phyloP scores from a whole-genome alignment of 495 filamentous ascomycete species.

The Cercophora sp. region DNA sequence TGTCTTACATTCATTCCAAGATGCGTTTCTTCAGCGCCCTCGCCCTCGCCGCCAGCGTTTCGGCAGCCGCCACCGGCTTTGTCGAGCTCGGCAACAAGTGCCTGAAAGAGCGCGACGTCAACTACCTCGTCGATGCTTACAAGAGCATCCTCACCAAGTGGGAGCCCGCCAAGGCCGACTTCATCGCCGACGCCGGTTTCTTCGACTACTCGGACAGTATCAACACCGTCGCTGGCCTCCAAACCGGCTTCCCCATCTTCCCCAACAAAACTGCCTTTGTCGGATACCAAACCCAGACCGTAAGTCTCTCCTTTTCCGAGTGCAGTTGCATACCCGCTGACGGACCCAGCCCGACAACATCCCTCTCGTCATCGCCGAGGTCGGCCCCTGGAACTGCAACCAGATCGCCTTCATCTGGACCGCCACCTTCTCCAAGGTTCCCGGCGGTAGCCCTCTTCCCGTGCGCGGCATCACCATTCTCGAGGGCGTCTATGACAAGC shows the following conservation, averaged over 20 bases:
- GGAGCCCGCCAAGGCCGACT: constrained; percentile 23
- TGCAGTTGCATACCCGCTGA: neutral
- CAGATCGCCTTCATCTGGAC: constrained; percentile 27
- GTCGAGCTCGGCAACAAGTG: constrained; percentile 10
- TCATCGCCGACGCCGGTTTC: constrained; percentile 21
- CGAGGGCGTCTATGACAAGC: constrained; percentile 9
- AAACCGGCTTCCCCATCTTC: constrained; percentile 24
- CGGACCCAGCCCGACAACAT: constrained; percentile 22
- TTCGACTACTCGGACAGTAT: constrained; percentile 28
- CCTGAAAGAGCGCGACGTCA: constrained; percentile 13
- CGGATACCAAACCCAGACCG: constrained; percentile 14
- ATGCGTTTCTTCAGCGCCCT: constrained; percentile 16
- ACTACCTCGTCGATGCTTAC: constrained; percentile 22
- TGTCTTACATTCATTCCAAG: too few relatives aligned
- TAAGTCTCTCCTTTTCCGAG: neutral
- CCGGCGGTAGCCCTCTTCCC: constrained; percentile 6
- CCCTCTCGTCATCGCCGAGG: constrained; percentile 7
- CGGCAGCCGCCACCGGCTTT: constrained; percentile 6
- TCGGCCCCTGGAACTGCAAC: constrained; percentile 20
- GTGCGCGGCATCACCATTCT: constrained; percentile 27
- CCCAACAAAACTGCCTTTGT: constrained; percentile 27
- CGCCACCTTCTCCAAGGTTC: constrained; percentile 19
- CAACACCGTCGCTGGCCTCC: constrained; percentile 27
- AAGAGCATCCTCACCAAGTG: constrained; percentile 23
- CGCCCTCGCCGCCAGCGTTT: constrained; percentile 7